phyloP scores from a whole-genome alignment of 2,329 filamentous ascomycete species.

The Ophiocordyceps sinensis region DNA sequence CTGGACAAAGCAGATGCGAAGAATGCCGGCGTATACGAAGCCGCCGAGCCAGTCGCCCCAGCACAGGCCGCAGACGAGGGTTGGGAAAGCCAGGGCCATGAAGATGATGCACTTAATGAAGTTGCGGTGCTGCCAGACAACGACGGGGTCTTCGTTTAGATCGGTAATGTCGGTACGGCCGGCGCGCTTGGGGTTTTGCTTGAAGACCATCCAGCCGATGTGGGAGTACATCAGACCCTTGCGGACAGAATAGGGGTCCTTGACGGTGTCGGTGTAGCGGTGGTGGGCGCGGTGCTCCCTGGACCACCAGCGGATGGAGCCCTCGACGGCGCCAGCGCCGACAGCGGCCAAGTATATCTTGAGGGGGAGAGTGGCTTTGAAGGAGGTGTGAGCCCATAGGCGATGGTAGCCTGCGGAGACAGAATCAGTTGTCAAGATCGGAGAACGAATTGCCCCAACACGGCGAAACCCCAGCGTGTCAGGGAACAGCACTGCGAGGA shows the following conservation, averaged over 20 bases:
- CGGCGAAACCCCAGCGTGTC: not conserved
- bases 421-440: too few relatives aligned
- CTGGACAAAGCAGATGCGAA: constrained; percentile 80
- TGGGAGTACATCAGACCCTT: constrained; percentile 70
- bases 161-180: constrained; percentile 82
- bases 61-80: constrained; percentile 57
- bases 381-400: constrained; percentile 76
- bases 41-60: constrained; percentile 76
- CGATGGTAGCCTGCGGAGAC: constrained; percentile 33
- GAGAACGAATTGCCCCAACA: too few relatives aligned
- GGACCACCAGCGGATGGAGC: constrained; percentile 81
- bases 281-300: constrained; percentile 78
- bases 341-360: constrained; percentile 71
- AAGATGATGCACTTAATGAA: constrained; percentile 66
- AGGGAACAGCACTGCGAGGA: not conserved
- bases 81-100: constrained; percentile 68
- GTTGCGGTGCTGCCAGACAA: constrained; percentile 78
- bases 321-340: constrained; percentile 71
- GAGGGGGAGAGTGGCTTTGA: constrained; percentile 61
- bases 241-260: constrained; percentile 82
- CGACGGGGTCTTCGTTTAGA: constrained; percentile 71
- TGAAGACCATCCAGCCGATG: constrained; percentile 85
- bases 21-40: constrained; percentile 72
- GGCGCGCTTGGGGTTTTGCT: constrained; percentile 82
- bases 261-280: constrained; percentile 83